Evolutionary conservation across 140 eudicot genomes (phyloP), one percentile per base, ranked within the genome.

Genomic region (Ambrosia hybrid): DNA sequence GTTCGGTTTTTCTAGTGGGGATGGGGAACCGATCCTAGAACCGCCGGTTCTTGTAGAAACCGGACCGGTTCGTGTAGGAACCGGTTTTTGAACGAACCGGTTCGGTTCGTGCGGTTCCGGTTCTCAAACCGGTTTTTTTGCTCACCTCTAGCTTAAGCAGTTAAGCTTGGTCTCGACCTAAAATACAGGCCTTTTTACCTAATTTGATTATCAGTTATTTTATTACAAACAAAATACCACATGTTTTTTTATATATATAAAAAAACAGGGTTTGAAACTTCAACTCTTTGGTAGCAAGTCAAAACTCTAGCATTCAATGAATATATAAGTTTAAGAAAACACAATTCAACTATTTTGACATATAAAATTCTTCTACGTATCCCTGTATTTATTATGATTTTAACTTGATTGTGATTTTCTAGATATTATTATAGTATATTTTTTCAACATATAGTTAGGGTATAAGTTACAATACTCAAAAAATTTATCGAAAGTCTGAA

Each of bases 181-280:
- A 56, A 5, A 14, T 15, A 14, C 8, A 46, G 13, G 52, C 52
- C 52, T 10, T 10, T 0, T 16, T 15, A 17, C 33, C 61, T 56
- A 56, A 56, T 1, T 55, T 16, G 61, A 6, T 16, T 0, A 6
- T 56, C 0, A 14, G 5, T 56, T 0, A n/a, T n/a, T n/a, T n/a
- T n/a, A n/a, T n/a, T n/a, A n/a, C n/a, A n/a, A n/a, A n/a, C n/a
- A n/a, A n/a, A n/a, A n/a, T n/a, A n/a, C n/a, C n/a, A n/a, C n/a
- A n/a, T n/a, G n/a, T n/a, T n/a, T n/a, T n/a, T n/a, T n/a, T n/a
- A n/a, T n/a, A n/a, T n/a, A n/a, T n/a, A n/a, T n/a, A n/a, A n/a
- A n/a, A n/a, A n/a, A n/a, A n/a, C n/a, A n/a, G 52, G 65, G 65
- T 51, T 74, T 74, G 72, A 74, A 63, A 63, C 72, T 38, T 63